phyloP scores from a whole-genome alignment of 2,329 filamentous ascomycete genomes.

The Monosporascus sp. region DNA sequence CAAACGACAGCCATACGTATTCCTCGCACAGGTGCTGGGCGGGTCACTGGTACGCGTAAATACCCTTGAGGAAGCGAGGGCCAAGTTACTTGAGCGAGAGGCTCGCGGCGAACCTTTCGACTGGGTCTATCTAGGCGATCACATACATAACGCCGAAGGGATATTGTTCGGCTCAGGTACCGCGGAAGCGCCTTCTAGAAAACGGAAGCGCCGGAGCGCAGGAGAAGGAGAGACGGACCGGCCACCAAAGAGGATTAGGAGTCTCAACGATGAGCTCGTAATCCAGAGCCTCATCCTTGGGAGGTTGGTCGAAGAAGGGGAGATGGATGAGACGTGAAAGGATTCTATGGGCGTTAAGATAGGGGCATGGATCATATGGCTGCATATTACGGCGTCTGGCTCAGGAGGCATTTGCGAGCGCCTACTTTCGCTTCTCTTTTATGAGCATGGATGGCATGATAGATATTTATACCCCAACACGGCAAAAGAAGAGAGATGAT shows the following conservation, averaged over 20 bases:
- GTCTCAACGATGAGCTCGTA: constrained; percentile 80
- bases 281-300: constrained; percentile 91
- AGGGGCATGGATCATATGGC: background rate
- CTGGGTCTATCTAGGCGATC: constrained; percentile 74
- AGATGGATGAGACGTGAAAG: constrained; percentile 27
- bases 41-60: constrained; percentile 63
- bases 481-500: background rate
- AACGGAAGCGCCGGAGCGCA: constrained; percentile 40
- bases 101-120: constrained; percentile 50
- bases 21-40: constrained; percentile 73
- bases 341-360: background rate
- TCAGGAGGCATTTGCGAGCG: background rate
- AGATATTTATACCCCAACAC: background rate
- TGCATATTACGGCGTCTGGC: background rate
- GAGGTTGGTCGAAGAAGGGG: constrained; percentile 61
- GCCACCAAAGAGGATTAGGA: constrained; percentile 48
- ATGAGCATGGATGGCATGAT: background rate
- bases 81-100: constrained; percentile 48
- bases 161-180: constrained; percentile 35
- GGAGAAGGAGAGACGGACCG: constrained; percentile 27
- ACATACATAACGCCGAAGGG: constrained; percentile 45
- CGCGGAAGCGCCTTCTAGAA: constrained; percentile 31
- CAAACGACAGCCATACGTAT: constrained; percentile 67
- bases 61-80: constrained; percentile 60
- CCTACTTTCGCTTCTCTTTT: background rate